Conservation (phyloP, 2,329 filamentous ascomycete genomes). For the Botryosphaeria dothidea region DNA sequence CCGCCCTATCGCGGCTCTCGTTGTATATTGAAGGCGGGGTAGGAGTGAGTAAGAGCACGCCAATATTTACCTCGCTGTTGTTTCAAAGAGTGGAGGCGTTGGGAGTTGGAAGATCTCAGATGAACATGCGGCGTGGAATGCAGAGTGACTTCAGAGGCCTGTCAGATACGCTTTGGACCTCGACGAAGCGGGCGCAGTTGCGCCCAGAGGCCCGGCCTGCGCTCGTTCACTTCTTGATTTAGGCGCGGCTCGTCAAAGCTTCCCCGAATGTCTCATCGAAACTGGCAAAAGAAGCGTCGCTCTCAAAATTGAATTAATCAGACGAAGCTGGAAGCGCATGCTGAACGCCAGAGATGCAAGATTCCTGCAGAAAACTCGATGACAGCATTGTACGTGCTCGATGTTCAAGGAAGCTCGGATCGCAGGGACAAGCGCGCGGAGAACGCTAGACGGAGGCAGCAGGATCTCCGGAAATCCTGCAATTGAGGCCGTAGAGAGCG, state of each 20-base stretch:
- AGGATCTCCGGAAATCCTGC: neutral
- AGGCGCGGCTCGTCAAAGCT: neutral
- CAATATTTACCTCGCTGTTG: neutral
- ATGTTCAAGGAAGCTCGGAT: neutral
- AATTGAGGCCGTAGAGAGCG: neutral
- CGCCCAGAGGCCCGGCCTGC: neutral
- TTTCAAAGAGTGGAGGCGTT: neutral
- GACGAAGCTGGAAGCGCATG: neutral
- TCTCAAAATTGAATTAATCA: neutral
- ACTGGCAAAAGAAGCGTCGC: neutral
- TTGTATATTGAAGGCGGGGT: neutral
- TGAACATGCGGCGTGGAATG: neutral
- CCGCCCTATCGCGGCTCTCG: neutral
- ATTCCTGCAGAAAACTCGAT: conserved; percentile 1
- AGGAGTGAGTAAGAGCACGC: neutral
- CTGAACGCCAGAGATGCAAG: neutral
- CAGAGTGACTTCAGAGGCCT: neutral
- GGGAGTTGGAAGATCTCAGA: neutral
- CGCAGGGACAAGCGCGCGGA: neutral
- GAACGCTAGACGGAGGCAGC: neutral
- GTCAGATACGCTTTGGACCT: neutral
- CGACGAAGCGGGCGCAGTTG: neutral
- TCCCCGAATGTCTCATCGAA: neutral
- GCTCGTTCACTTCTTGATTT: neutral
- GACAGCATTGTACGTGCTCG: neutral